A percentile compares a stretch with the other conserved stretches of the same genome.
Evolutionary conservation across 345 rosid species (phyloP).

Genomic region (Acer campestre): DNA sequence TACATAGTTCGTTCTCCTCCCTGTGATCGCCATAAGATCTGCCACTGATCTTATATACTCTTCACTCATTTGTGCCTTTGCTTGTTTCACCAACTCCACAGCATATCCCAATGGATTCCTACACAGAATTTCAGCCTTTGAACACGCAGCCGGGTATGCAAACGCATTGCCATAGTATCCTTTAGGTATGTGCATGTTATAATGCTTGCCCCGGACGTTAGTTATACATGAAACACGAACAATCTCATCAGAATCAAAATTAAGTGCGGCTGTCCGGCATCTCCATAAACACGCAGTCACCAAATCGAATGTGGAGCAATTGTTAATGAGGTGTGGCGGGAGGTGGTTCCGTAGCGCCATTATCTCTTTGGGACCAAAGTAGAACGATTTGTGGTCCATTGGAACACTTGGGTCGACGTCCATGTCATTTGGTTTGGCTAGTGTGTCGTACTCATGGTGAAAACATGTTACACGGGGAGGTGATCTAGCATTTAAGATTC

Average conservation of each 20-base stretch:
- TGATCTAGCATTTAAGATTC: background rate
- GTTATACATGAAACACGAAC: constrained; percentile 1
- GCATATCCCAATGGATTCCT: constrained; percentile 1
- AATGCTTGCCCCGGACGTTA: constrained; percentile 13
- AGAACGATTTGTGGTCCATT: constrained; percentile 6
- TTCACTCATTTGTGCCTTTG: constrained; percentile 13
- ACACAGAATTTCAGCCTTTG: constrained; percentile 13
- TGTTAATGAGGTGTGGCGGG: constrained; percentile 5
- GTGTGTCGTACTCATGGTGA: constrained; percentile 8
- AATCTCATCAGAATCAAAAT: constrained; percentile 16
- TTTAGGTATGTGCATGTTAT: constrained; percentile 8
- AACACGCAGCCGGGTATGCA: constrained; percentile 15
- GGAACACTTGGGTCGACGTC: background rate
- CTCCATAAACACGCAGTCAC: constrained; percentile 21
- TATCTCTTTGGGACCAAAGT: constrained; percentile 10
- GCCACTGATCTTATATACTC: constrained; percentile 20
- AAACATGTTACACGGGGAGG: constrained; percentile 9
- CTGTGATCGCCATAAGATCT: constrained; percentile 18
- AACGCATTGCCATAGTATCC: constrained; percentile 35
- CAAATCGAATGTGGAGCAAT: constrained; percentile 22
- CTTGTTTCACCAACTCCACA: constrained; percentile 22
- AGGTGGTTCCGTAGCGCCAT: background rate
- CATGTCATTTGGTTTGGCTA: background rate
- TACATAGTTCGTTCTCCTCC: background rate
- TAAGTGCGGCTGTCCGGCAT: constrained; percentile 24